phyloP scores from a whole-genome alignment of 2,329 filamentous ascomycete genomes.

The Xenosphaeropsis pyriputrescens region DNA sequence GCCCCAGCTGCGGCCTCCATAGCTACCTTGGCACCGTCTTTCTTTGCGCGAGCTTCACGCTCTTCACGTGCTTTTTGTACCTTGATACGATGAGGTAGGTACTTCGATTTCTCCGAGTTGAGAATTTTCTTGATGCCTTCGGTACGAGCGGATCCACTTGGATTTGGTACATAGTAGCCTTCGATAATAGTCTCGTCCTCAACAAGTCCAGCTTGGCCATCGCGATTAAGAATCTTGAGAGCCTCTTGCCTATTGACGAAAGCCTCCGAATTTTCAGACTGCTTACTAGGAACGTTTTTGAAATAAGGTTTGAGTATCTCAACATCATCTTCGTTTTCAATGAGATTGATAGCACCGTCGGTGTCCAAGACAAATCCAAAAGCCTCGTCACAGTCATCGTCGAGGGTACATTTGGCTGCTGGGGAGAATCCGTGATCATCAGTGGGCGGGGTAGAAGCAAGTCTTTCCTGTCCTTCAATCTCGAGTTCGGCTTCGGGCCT shows the following conservation, averaged over 20 bases:
- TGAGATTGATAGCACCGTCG: constrained; percentile 52
- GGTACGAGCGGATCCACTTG: constrained; percentile 74
- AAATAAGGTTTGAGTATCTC: constrained; percentile 35
- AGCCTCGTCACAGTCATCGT: too few relatives aligned
- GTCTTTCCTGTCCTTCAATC: constrained; percentile 36
- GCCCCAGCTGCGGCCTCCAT: constrained; percentile 36
- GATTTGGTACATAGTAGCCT: constrained; percentile 71
- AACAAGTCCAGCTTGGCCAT: constrained; percentile 31
- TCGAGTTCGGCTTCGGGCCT: constrained; percentile 20
- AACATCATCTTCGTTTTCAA: constrained; percentile 52
- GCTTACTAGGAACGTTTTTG: constrained; percentile 23
- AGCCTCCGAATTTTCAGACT: constrained; percentile 39
- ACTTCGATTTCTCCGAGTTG: constrained; percentile 96
- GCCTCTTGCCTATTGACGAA: constrained; percentile 63
- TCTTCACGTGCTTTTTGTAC: constrained; percentile 85
- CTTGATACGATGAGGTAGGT: constrained; percentile 93
- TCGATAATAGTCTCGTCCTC: constrained; percentile 30
- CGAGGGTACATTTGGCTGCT: too few relatives aligned
- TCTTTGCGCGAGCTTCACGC: constrained; percentile 62
- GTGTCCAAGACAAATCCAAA: constrained; percentile 45
- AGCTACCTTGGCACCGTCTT: constrained; percentile 50
- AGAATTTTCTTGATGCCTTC: constrained; percentile 92
- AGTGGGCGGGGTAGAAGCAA: constrained; percentile 50
- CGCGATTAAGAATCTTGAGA: constrained; percentile 52
- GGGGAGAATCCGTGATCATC: constrained; percentile 24